Evolutionary conservation across 192 early-diverging fungal genomes (phyloP).

Genomic region (Coemansia sp.): DNA sequence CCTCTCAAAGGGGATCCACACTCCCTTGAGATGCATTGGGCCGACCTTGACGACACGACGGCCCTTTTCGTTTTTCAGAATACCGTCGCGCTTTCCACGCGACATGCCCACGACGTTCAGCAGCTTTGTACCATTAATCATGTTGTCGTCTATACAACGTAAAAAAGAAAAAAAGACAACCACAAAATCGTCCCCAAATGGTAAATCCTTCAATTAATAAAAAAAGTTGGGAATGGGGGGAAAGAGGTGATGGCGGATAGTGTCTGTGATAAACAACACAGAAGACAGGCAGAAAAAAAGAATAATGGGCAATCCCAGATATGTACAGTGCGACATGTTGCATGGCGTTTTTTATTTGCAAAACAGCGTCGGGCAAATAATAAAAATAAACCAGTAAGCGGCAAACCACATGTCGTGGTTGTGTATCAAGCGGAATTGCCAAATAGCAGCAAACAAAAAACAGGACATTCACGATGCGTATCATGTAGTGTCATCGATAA

Average conservation of each 20-base stretch:
- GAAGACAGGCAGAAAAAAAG: not conserved
- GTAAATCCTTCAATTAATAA: constrained; percentile 9
- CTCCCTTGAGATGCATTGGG: constrained; percentile 84
- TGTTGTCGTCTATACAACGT: constrained; percentile 68
- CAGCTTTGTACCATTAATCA: constrained; percentile 86
- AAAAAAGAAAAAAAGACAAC: constrained; percentile 12
- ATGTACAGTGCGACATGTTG: constrained; percentile 4
- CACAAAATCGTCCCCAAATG: not conserved
- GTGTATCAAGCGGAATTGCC: constrained; percentile 1
- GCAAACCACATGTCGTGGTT: constrained; percentile 1
- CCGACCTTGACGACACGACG: constrained; percentile 83
- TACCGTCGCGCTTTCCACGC: constrained; percentile 81
- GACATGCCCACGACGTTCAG: constrained; percentile 87
- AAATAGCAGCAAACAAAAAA: not conserved
- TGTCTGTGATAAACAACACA: not conserved
- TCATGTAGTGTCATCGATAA: constrained; percentile 8
- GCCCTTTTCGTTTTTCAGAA: constrained; percentile 85
- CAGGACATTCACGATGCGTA: not conserved
- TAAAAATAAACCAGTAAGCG: not conserved
- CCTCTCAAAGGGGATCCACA: constrained; percentile 77
- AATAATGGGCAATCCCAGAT: constrained; percentile 7
- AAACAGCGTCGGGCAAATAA: not conserved
- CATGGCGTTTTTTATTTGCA: not conserved
- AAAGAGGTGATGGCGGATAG: not conserved
- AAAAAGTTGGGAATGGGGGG: not conserved